These are phyloP conservation scores for Fonsecaea multimorphosa DNA, from an alignment of 2,329 filamentous ascomycete species.

Conservation along the genomic window DNA sequence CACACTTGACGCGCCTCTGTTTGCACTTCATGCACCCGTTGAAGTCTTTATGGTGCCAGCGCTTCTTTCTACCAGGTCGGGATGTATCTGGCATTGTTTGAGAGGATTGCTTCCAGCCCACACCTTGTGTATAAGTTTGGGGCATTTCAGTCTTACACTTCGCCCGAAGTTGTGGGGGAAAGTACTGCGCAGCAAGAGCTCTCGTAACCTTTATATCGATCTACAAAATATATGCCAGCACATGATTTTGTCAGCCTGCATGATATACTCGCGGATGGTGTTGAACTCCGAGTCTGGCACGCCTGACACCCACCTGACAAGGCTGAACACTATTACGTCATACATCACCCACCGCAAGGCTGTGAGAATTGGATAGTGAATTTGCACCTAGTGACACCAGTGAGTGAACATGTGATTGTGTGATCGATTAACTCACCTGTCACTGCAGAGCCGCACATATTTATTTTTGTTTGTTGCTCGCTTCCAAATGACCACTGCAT, in stretches of 20 bases:
- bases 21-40: constrained; percentile 10
- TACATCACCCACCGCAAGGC: neutral
- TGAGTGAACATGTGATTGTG: neutral
- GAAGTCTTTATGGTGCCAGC: constrained; percentile 10
- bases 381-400: no score
- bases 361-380: neutral
- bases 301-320: no score
- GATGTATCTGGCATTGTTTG: constrained; percentile 46
- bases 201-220: neutral
- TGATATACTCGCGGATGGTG: neutral
- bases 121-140: neutral
- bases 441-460: constrained; percentile 23
- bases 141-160: neutral
- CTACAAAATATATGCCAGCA: neutral
- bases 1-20: constrained; percentile 12
- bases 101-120: constrained; percentile 41
- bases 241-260: neutral
- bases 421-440: constrained; percentile 52
- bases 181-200: neutral
- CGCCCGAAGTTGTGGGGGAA: neutral
- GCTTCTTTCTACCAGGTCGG: constrained; percentile 49
- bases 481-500: constrained; percentile 7
- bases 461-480: neutral
- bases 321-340: constrained; percentile 1
- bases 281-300: neutral